Percentiles rank a stretch among this genome's conserved stretches.
Conservation (phyloP, 805 yeast species). For the Nakazawaea populi region DNA sequence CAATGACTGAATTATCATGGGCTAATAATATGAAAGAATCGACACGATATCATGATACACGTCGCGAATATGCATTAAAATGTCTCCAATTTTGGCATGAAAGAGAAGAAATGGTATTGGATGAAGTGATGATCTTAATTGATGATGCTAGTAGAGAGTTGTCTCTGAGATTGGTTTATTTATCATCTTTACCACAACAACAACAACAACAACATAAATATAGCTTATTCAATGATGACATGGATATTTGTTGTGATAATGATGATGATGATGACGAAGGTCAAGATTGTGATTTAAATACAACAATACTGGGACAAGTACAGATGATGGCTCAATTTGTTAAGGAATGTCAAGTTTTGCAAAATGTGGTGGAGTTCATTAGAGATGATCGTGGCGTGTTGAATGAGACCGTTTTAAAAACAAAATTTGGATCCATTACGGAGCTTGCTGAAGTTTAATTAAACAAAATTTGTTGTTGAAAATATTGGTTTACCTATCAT, state of each 20-base stretch:
- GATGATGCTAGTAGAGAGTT: neutral
- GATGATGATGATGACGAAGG: too few relatives aligned
- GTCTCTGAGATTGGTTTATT: too few relatives aligned
- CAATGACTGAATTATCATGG: slow-evolving; percentile 2
- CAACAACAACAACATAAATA: too few relatives aligned
- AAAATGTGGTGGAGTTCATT: neutral
- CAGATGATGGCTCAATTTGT: neutral
- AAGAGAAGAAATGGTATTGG: neutral
- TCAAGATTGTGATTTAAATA: too few relatives aligned
- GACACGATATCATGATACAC: neutral
- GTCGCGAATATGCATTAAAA: slow-evolving; percentile 2
- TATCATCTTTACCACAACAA: too few relatives aligned
- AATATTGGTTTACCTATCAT: too few relatives aligned
- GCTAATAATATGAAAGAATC: slow-evolving; percentile 3
- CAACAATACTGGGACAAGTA: too few relatives aligned
- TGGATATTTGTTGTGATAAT: too few relatives aligned
- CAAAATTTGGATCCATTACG: neutral
- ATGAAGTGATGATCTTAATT: neutral
- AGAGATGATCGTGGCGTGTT: slow-evolving; percentile 2
- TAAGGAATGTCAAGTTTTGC: neutral
- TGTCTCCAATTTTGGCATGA: neutral
- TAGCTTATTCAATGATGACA: too few relatives aligned
- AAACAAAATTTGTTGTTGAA: too few relatives aligned
- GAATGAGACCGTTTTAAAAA: neutral
- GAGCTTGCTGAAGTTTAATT: too few relatives aligned